Evolutionary conservation across 2,329 filamentous ascomycete species (phyloP).

Genomic region (Trichoderma afroharzianum): DNA sequence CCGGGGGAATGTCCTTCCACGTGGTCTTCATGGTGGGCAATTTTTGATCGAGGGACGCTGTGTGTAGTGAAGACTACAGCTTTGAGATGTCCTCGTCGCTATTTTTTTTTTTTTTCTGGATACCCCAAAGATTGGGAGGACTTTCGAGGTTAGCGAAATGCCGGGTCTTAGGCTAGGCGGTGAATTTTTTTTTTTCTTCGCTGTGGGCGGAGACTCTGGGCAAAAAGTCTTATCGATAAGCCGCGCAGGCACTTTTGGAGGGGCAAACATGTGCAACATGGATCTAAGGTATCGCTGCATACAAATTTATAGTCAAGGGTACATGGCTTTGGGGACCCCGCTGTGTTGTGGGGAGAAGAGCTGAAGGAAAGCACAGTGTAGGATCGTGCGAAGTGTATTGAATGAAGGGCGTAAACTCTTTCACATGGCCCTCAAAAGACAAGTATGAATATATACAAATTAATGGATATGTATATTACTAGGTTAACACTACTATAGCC

Average conservation of each 20-base stretch:
- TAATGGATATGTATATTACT: no score
- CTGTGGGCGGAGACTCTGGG: slow-evolving; percentile 24
- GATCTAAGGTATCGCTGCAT: slow-evolving; percentile 19
- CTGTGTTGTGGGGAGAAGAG: neutral
- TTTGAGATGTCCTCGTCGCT: slow-evolving; percentile 4
- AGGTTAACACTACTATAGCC: no score
- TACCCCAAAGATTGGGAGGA: slow-evolving; percentile 23
- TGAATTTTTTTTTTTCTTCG: slow-evolving; percentile 33
- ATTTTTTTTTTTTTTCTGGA: slow-evolving; percentile 1
- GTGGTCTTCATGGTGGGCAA: slow-evolving; percentile 55
- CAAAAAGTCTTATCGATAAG: slow-evolving; percentile 27
- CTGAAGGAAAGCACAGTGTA: neutral
- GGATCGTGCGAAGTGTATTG: neutral
- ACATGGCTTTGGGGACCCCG: neutral
- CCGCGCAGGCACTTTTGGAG: neutral
- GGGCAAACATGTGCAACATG: slow-evolving; percentile 7
- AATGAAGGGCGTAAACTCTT: neutral
- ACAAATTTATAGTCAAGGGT: neutral
- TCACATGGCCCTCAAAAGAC: neutral
- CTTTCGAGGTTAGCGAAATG: slow-evolving; percentile 22
- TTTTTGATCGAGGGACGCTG: slow-evolving; percentile 18
- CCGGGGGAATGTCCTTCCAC: slow-evolving; percentile 77
- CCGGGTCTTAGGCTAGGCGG: slow-evolving; percentile 27
- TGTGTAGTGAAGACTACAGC: slow-evolving; percentile 4
- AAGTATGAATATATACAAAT: neutral